These are phyloP conservation scores for Clavispora vitiphila DNA, from an alignment of 805 yeast species.

Conservation along the genomic window DNA sequence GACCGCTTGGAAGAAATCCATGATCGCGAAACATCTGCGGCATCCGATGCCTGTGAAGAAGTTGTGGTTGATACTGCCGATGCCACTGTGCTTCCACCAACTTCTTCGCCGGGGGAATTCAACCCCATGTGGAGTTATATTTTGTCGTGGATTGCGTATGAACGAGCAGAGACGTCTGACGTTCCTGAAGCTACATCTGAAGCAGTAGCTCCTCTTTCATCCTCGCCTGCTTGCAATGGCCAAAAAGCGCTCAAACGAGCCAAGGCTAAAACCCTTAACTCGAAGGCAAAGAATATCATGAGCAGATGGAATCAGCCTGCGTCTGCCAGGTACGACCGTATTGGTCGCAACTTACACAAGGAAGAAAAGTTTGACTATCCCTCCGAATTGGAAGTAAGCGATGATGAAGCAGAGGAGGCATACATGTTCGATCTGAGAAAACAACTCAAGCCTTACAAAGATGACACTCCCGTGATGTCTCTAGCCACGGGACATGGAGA, in stretches of 20 bases:
- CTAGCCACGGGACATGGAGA: slow-evolving; percentile 5
- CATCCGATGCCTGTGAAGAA: background rate
- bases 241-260: background rate
- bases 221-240: background rate
- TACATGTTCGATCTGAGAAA: background rate
- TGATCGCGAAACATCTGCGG: background rate
- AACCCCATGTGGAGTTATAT: slow-evolving; percentile 36
- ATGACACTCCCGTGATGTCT: background rate
- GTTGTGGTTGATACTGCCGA: background rate
- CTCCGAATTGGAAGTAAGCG: slow-evolving; percentile 24
- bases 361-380: background rate
- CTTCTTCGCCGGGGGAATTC: slow-evolving; percentile 18
- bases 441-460: slow-evolving; percentile 1
- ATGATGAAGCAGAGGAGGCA: slow-evolving; percentile 13
- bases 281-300: slow-evolving; percentile 12
- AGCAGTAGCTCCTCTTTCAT: background rate
- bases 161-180: background rate
- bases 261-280: background rate
- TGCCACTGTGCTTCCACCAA: slow-evolving; percentile 5
- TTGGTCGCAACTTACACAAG: background rate
- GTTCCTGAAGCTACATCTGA: background rate
- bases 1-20: background rate
- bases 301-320: slow-evolving; percentile 30
- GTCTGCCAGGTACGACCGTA: background rate
- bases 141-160: slow-evolving; percentile 33